Conservation (phyloP, 305 asterid species). For the Rubia peregrina region DNA sequence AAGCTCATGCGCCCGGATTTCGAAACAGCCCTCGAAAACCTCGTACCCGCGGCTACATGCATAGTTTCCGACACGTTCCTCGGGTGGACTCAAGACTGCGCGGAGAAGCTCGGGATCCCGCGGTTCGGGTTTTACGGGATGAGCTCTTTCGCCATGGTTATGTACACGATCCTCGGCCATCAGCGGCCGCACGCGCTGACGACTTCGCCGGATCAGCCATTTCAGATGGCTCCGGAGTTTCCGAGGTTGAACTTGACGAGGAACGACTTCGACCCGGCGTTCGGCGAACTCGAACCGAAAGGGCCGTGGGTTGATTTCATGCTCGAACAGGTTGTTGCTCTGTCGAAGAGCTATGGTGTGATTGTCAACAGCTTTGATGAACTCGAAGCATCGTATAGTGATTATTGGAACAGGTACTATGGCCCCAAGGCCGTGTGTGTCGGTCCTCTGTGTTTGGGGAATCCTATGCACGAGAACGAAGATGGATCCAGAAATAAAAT, state of each 20-base stretch:
- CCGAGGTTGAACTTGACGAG: constrained; percentile 43
- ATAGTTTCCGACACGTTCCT: constrained; percentile 55
- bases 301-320: constrained; percentile 37
- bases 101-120: constrained; percentile 38
- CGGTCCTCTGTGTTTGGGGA: constrained; percentile 50
- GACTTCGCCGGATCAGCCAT: constrained; percentile 37
- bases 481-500: neutral
- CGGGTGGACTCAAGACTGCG: constrained; percentile 50
- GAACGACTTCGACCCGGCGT: constrained; percentile 40
- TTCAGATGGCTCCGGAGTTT: constrained; percentile 25
- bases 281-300: constrained; percentile 22
- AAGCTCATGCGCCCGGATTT: constrained; percentile 44
- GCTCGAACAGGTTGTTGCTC: constrained; percentile 13
- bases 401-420: constrained; percentile 20
- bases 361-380: constrained; percentile 45
- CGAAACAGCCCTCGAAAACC: constrained; percentile 29
- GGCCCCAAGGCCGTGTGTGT: constrained; percentile 20
- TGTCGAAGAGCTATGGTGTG: constrained; percentile 34
- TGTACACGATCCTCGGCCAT: neutral
- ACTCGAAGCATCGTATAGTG: constrained; percentile 36
- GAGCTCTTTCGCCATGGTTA: constrained; percentile 27
- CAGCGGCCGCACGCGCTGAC: constrained; percentile 20
- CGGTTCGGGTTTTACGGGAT: constrained; percentile 43
- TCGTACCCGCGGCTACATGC: constrained; percentile 25
- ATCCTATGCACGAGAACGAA: constrained; percentile 2